Evolutionary conservation across 2,329 filamentous ascomycete species (phyloP).

Genomic region (Conoideocrella luteorostrata): DNA sequence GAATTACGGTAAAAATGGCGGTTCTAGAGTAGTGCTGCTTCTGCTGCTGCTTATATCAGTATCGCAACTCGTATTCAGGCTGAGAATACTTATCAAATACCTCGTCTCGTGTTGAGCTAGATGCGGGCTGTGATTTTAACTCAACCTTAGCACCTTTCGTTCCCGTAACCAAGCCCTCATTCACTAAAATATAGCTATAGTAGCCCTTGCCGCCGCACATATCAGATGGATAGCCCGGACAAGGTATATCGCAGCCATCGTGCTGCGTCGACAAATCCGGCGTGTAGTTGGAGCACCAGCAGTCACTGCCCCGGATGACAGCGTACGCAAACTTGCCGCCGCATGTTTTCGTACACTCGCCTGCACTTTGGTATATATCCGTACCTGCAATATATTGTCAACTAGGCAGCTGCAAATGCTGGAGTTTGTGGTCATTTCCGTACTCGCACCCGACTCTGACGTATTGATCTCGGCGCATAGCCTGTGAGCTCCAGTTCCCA

Average conservation of each 20-base stretch:
- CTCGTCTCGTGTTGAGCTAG: background rate
- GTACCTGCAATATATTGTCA: background rate
- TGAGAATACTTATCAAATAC: background rate
- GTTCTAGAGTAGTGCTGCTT: too few relatives aligned
- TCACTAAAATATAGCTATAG: slow-evolving; percentile 7
- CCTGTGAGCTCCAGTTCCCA: background rate
- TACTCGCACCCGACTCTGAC: background rate
- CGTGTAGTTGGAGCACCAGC: slow-evolving; percentile 8
- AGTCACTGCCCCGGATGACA: slow-evolving; percentile 3
- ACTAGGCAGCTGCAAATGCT: background rate
- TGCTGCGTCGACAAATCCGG: slow-evolving; percentile 2
- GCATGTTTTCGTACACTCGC: slow-evolving; percentile 5
- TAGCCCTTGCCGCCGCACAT: slow-evolving; percentile 3
- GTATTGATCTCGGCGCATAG: slow-evolving; percentile 5
- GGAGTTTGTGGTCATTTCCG: background rate
- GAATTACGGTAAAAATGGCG: too few relatives aligned
- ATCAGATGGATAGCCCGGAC: slow-evolving; percentile 8
- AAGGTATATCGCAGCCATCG: slow-evolving; percentile 1
- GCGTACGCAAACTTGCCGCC: slow-evolving; percentile 3
- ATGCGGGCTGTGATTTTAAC: background rate
- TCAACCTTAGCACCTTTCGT: background rate
- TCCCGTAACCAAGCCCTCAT: background rate
- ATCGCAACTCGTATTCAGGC: too few relatives aligned
- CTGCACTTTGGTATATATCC: slow-evolving; percentile 6
- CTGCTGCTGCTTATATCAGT: too few relatives aligned